Evolutionary conservation across 306 rosid genomes (phyloP), one percentile per base, ranked within the genome.

Genomic region (Vachellia pachyceras): DNA sequence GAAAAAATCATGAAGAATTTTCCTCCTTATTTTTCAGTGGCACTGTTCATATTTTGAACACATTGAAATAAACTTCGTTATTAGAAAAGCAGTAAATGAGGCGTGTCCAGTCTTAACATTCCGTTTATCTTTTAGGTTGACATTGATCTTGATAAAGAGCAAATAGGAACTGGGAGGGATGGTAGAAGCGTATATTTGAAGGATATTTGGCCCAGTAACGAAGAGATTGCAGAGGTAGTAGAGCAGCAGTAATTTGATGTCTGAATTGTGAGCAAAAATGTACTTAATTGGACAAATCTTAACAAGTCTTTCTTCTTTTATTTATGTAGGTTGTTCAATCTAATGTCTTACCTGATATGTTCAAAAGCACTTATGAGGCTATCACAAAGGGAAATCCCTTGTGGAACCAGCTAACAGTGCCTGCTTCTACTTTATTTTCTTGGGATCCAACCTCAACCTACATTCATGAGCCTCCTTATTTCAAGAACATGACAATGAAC

Each of bases 371-470:
- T 37, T 66, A 37, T 18, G 46, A 66, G 47, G 45, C 29, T 17
- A 37, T 66, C 71, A 66, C 71, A 66, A 66, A 37, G 25, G 71
- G 71, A 23, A 66, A 66, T 18, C 71, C 71, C 12, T 37, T 66
- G 25, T 66, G 71, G 71, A 66, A 66, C 71, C 71, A 37, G 25
- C 71, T 66, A 37, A 66, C 71, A 15, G 46, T 66, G 71, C 46
- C 46, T 66, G 13, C 71, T 66, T 66, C 46, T 8, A 85, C 87
- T 52, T 87, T 88, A 2, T 90, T 85, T 81, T 71, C 86, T 42
- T 90, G 94, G 92, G 90, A 90, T 87, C 81, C 90, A 40, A 78
- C 47, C 12, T 90, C 92, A 18, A 90, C 94, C 7, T 90, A 88
- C 15, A 88, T 90, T 17, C 92, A 90, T 20, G 90, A 90, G 58